Evolutionary conservation across 129 eudicot species (phyloP).

Genomic region (Artemisia argyi): DNA sequence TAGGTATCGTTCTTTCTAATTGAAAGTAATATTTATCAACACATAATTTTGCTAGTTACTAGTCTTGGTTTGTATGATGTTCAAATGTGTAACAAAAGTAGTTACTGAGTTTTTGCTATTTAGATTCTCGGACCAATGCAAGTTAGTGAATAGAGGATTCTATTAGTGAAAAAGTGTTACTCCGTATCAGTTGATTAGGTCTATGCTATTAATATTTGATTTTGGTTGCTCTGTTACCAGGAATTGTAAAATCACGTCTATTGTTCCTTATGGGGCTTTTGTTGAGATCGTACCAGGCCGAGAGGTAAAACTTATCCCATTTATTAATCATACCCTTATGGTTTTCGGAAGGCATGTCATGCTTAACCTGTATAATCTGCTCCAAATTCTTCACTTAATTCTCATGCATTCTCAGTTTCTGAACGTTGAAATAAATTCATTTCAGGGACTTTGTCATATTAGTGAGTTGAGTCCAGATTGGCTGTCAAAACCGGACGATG

Average conservation of each 20-base stretch:
- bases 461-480: constrained; percentile 88
- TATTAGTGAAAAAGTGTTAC: background rate
- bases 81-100: background rate
- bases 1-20: constrained; percentile 49
- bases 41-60: background rate
- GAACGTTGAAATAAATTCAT: background rate
- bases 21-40: background rate
- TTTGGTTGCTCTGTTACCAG: constrained; percentile 40
- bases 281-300: constrained; percentile 97
- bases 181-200: background rate
- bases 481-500: constrained; percentile 92
- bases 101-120: background rate
- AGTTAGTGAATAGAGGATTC: background rate
- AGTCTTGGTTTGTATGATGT: background rate
- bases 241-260: constrained; percentile 86
- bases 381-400: background rate
- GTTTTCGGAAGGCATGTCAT: background rate
- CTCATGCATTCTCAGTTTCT: background rate
- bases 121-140: background rate
- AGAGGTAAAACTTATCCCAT: constrained; percentile 57
- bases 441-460: constrained; percentile 98
- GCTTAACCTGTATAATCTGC: background rate
- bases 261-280: constrained; percentile 87
- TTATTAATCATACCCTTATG: constrained; percentile 6
- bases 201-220: constrained; percentile 2